Evolutionary conservation across 2,329 filamentous ascomycete species (phyloP), one percentile per base, ranked within the genome.

Genomic region (Beauveria asiatica): DNA sequence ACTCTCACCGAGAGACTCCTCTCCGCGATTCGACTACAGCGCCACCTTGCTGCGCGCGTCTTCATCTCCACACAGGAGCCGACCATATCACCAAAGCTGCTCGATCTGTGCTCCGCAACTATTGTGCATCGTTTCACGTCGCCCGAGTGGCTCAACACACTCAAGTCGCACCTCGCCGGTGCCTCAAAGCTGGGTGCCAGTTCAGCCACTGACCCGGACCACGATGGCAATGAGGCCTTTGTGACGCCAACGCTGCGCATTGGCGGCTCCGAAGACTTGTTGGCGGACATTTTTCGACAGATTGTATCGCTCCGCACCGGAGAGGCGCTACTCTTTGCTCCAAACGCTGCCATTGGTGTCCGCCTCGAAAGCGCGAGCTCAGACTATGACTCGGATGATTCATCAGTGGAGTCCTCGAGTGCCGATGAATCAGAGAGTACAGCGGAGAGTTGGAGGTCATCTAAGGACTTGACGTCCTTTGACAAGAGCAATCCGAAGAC

Each of bases 51-150:
- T 0, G 78, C 80, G 0, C 79, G 87, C 1, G 76, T 90, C 4
- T 69, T 92, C 42, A 84, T 91, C 30, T 84, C 87, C 0, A 91
- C 88, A 0, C 87, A 92, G 67, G 88, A 92, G 66, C 88, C 88
- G 0, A 89, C 85, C 0, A 78, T 91, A 5, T 84, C 84, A 0
- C 82, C 83, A 0, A 78, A 79, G 25, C 77, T 92, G 0, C 77
- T 91, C 0, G 86, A 89, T 59, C 75, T 92, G 0, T 89, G 84
- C 68, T 85, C 82, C 2, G 73, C 87, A 30, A 86, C 82, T 0
- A 76, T 90, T 39, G 82, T 90, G 0, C 87, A 91, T 66, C 79
- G 85, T 0, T 91, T 91, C 69, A 83, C 76, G 0, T 84, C 80
- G 2, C 85, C 85, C 0, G 77, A 78, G 2, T 89, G 85, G 86